Evolutionary conservation across 805 yeast genomes (phyloP), one percentile per base, ranked within the genome.

Genomic region (Monosporozyma aquatica): DNA sequence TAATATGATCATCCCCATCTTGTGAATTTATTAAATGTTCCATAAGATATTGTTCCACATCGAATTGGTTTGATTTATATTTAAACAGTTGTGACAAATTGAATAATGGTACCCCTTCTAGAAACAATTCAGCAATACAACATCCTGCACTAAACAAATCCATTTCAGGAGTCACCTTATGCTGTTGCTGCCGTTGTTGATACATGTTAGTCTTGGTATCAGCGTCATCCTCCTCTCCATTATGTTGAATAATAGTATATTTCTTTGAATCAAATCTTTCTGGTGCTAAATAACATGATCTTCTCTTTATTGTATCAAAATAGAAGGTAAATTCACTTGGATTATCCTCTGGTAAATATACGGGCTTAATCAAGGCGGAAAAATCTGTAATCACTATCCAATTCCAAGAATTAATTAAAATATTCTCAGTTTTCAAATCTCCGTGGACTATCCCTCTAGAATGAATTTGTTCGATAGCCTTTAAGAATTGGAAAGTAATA

Each of bases 211-310:
- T n/a, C n/a, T n/a, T n/a, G n/a, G n/a, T n/a, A n/a, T n/a, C n/a
- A n/a, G n/a, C n/a, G n/a, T n/a, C n/a, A n/a, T n/a, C n/a, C n/a
- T n/a, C n/a, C n/a, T n/a, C n/a, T n/a, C n/a, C n/a, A n/a, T n/a
- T n/a, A n/a, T n/a, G n/a, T n/a, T n/a, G n/a, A n/a, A n/a, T n/a
- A n/a, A n/a, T n/a, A n/a, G n/a, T n/a, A n/a, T n/a, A n/a, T n/a
- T n/a, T n/a, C n/a, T n/a, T n/a, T n/a, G n/a, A n/a, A 47, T 54
- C 61, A 54, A 92, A 90, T 49, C 98, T 67, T 58, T 92, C 98
- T 0, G 98, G 98, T 0, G 98, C 97, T 34, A 92, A 61, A 60
- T 90, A 90, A 61, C 98, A 92, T 2, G 78, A 74, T 53, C 95
- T 71, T 49, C 97, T 70, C 56, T 78, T 85, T 2, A 95, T 83